These are phyloP conservation scores for Brachypodium distachyon DNA, from an alignment of 202 grass and related monocot genomes.

Conservation along the genomic window DNA sequence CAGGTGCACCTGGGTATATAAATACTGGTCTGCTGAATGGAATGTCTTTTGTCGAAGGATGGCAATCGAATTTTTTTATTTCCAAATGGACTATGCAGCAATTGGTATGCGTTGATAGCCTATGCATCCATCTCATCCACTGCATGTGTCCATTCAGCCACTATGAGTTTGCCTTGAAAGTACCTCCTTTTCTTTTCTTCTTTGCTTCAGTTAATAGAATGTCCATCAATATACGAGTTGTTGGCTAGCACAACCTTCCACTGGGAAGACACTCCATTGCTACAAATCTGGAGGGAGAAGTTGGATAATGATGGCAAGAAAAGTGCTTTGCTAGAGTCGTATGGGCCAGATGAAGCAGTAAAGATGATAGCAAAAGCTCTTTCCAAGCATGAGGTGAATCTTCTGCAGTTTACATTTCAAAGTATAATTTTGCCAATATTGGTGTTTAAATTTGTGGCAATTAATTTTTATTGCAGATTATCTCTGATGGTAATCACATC, in stretches of 20 bases:
- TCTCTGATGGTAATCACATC: conserved; percentile 54
- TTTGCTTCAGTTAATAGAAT: conserved; percentile 77
- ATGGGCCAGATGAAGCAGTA: conserved; percentile 73
- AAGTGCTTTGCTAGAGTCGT: conserved; percentile 67
- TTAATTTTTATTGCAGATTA: conserved; percentile 48
- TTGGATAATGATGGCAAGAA: conserved; percentile 43
- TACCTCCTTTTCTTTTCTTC: conserved; percentile 24
- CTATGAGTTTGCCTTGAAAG: neutral
- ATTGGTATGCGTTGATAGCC: conserved; percentile 50
- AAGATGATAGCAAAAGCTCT: conserved; percentile 72
- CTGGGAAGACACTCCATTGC: conserved; percentile 69
- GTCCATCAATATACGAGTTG: conserved; percentile 97
- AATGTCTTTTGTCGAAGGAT: conserved; percentile 94
- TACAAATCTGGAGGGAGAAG: conserved; percentile 87
- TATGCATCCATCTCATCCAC: neutral
- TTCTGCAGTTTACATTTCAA: conserved; percentile 3
- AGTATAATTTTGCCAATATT: neutral
- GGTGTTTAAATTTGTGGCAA: conserved; percentile 3
- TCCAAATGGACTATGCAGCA: conserved; percentile 98
- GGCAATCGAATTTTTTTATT: conserved; percentile 88
- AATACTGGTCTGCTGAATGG: conserved; percentile 87
- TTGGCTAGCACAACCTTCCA: conserved; percentile 57
- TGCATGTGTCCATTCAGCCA: neutral
- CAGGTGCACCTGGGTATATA: conserved; percentile 96
- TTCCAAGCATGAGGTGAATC: conserved; percentile 65